These are phyloP conservation scores for Talaromyces sp. DNA, from an alignment of 2,329 filamentous ascomycete species.

Conservation along the genomic window DNA sequence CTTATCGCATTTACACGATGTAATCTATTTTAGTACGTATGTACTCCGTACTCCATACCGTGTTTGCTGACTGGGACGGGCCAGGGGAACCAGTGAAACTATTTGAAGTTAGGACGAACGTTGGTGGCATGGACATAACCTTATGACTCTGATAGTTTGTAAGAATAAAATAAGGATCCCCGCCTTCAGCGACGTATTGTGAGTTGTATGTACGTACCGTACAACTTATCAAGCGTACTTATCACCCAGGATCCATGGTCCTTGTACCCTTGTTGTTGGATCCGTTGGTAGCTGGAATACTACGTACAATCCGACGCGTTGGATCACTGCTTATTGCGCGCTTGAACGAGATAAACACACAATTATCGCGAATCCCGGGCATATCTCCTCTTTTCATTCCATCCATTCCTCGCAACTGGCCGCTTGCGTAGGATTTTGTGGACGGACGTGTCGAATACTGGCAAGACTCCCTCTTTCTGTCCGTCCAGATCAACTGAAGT, in stretches of 20 bases:
- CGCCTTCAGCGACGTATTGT: not conserved
- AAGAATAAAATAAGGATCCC: not conserved
- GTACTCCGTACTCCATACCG: too few relatives aligned
- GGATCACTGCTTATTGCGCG: not conserved
- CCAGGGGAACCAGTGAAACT: not conserved
- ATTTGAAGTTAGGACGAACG: not conserved
- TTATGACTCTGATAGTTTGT: not conserved
- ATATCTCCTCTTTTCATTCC: not conserved
- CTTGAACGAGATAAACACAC: not conserved
- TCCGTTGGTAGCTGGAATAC: not conserved
- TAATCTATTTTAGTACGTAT: not conserved
- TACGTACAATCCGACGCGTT: not conserved
- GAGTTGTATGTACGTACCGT: not conserved
- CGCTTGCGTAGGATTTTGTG: not conserved
- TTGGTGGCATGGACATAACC: not conserved
- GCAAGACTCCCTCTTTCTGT: too few relatives aligned
- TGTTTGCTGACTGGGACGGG: not conserved
- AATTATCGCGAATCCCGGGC: slow-evolving; percentile 3
- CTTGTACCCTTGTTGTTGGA: not conserved
- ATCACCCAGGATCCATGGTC: not conserved
- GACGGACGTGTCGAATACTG: too few relatives aligned
- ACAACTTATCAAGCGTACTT: not conserved
- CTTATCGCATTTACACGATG: not conserved
- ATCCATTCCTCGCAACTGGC: not conserved
- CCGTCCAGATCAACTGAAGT: not conserved